Percentiles rank a stretch among this genome's conserved stretches.
phyloP scores from a whole-genome alignment of 2,329 filamentous ascomycete species.

The Talaromyces atroroseus region DNA sequence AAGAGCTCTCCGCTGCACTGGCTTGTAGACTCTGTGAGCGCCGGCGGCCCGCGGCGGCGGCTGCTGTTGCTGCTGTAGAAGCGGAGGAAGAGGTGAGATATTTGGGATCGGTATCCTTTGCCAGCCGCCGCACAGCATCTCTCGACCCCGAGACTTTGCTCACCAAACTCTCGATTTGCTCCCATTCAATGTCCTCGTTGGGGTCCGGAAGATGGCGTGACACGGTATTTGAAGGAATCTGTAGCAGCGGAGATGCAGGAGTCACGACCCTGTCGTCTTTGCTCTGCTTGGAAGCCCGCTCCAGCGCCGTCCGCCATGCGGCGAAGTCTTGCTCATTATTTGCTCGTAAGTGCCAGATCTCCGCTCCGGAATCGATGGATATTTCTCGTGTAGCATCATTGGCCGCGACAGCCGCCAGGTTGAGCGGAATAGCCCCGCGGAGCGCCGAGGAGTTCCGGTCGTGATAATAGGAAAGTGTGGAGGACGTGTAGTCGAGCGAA shows the following conservation, averaged over 20 bases:
- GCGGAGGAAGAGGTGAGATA: conserved; percentile 31
- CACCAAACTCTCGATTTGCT: conserved; percentile 75
- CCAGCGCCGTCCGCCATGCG: conserved; percentile 79
- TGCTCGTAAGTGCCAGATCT: conserved; percentile 91
- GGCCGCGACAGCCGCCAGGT: conserved; percentile 82
- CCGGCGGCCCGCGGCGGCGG: conserved; percentile 21
- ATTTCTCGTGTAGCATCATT: conserved; percentile 87
- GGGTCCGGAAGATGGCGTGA: conserved; percentile 26
- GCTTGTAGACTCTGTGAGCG: conserved; percentile 31
- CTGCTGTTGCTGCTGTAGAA: conserved; percentile 10
- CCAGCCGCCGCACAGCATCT: conserved; percentile 79
- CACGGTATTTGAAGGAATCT: conserved; percentile 27
- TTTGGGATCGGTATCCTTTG: conserved; percentile 73
- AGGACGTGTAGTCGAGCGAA: conserved; percentile 89
- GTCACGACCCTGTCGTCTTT: conserved; percentile 26
- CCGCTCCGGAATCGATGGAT: conserved; percentile 91
- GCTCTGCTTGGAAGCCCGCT: conserved; percentile 63
- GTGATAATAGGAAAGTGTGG: conserved; percentile 93
- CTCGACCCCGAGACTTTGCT: conserved; percentile 80
- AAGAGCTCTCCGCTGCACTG: conserved; percentile 26
- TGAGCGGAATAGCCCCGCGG: conserved; percentile 85
- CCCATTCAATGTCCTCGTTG: conserved; percentile 78
- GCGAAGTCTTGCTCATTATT: conserved; percentile 77
- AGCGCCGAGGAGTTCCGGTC: conserved; percentile 89
- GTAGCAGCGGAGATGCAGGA: conserved; percentile 22